These are phyloP conservation scores for Alternaria viburni DNA, from an alignment of 2,329 filamentous ascomycete genomes.

Conservation along the genomic window DNA sequence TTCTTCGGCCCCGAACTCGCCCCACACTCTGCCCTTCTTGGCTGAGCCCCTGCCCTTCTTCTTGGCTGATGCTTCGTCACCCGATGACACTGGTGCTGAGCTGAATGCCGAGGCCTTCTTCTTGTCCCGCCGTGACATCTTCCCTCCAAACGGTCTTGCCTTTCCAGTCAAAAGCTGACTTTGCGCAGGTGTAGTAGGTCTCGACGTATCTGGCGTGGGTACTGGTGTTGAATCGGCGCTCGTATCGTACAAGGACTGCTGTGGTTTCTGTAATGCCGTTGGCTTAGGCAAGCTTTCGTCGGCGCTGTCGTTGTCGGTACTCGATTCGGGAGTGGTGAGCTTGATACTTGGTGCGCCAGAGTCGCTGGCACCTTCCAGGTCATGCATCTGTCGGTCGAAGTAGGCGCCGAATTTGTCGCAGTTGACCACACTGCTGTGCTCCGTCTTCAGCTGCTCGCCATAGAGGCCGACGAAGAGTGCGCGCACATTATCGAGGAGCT, in stretches of 20 bases:
- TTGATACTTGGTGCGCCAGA: constrained; percentile 49
- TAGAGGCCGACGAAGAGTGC: constrained; percentile 92
- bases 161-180: constrained; percentile 76
- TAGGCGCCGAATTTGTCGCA: constrained; percentile 84
- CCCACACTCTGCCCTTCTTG: constrained; percentile 93
- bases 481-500: constrained; percentile 92
- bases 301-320: constrained; percentile 56
- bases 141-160: constrained; percentile 69
- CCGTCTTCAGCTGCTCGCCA: constrained; percentile 81
- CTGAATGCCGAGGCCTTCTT: constrained; percentile 64
- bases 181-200: constrained; percentile 75
- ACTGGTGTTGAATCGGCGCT: constrained; percentile 74
- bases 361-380: constrained; percentile 70
- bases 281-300: constrained; percentile 60
- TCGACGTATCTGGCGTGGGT: constrained; percentile 75
- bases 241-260: constrained; percentile 48
- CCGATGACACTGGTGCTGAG: constrained; percentile 74
- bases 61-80: constrained; percentile 73
- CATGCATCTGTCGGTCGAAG: constrained; percentile 89
- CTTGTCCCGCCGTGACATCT: constrained; percentile 80
- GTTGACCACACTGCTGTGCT: constrained; percentile 77
- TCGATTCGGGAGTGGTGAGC: constrained; percentile 55
- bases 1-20: constrained; percentile 88
- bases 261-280: constrained; percentile 57
- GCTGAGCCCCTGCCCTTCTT: constrained; percentile 65